These are phyloP conservation scores for Encephalitozoon romaleae DNA, from an alignment of 371 early-diverging fungal genomes.

Conservation along the genomic window DNA sequence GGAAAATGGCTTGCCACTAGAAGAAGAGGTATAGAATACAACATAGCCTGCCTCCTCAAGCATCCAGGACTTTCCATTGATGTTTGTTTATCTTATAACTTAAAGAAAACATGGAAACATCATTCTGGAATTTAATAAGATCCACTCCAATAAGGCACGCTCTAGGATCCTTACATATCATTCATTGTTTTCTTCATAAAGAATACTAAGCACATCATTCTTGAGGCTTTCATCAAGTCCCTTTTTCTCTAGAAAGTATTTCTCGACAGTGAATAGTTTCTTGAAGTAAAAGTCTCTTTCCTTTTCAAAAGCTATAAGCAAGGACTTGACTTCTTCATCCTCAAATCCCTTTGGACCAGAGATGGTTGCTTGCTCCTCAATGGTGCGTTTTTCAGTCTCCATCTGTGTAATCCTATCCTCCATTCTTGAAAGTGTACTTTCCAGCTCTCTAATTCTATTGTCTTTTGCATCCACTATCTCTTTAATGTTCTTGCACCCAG, in stretches of 20 bases:
- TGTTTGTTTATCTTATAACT: neutral
- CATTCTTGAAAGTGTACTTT: neutral
- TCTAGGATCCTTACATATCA: neutral
- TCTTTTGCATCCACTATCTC: neutral
- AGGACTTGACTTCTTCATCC: conserved; percentile 3
- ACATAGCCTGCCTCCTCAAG: neutral
- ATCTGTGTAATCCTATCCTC: neutral
- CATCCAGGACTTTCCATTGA: neutral
- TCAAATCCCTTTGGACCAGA: neutral
- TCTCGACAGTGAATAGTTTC: conserved; percentile 42
- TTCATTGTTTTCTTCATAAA: conserved; percentile 16
- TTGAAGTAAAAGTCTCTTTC: conserved; percentile 47
- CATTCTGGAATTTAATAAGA: neutral
- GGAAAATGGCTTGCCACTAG: neutral
- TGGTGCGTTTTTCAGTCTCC: neutral
- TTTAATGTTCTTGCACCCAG: neutral
- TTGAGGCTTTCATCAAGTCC: conserved; percentile 3
- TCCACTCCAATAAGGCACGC: neutral
- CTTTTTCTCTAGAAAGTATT: neutral
- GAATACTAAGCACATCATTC: conserved; percentile 21
- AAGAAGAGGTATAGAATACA: neutral
- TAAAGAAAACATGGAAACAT: neutral
- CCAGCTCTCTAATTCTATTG: neutral
- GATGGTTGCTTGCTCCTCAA: neutral
- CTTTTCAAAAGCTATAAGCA: conserved; percentile 30